phyloP scores from a whole-genome alignment of 2,329 filamentous ascomycete genomes.

The Clarireedia monteithiana region DNA sequence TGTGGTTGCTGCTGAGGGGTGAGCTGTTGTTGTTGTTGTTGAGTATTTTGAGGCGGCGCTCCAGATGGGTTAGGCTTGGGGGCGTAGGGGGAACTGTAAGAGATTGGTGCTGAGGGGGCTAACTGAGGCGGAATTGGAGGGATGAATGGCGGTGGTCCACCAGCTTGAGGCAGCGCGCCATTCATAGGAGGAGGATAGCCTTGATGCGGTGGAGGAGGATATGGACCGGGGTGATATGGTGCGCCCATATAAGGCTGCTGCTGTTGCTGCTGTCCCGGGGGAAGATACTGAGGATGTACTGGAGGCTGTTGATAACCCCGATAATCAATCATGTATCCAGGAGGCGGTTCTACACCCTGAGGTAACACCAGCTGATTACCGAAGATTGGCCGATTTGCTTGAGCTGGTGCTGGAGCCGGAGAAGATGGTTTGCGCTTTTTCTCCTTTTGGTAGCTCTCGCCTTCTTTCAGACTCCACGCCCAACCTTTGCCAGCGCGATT shows the following conservation, averaged over 20 bases:
- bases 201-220: not conserved
- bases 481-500: slow-evolving; percentile 47
- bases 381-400: slow-evolving; percentile 24
- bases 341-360: not conserved
- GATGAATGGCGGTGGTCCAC: slow-evolving; percentile 11
- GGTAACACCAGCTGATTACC: slow-evolving; percentile 14
- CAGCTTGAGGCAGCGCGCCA: slow-evolving; percentile 10
- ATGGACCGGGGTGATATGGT: slow-evolving; percentile 10
- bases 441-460: slow-evolving; percentile 47
- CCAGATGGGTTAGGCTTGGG: slow-evolving; percentile 21
- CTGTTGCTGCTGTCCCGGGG: slow-evolving; percentile 14
- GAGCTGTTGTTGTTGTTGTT: slow-evolving; percentile 8
- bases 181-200: slow-evolving; percentile 7
- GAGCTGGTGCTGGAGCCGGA: slow-evolving; percentile 31
- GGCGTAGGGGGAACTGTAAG: slow-evolving; percentile 31
- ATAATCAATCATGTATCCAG: slow-evolving; percentile 19
- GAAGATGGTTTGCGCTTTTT: slow-evolving; percentile 39
- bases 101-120: slow-evolving; percentile 10
- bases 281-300: slow-evolving; percentile 15
- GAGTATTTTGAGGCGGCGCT: slow-evolving; percentile 5
- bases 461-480: slow-evolving; percentile 46
- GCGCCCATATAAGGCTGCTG: slow-evolving; percentile 18
- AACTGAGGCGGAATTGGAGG: slow-evolving; percentile 21
- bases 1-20: slow-evolving; percentile 1
- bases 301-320: slow-evolving; percentile 17